A percentile compares a stretch with the other conserved stretches of the same genome.
These are phyloP conservation scores for Diaporthe citrichinensis DNA, from an alignment of 2,329 filamentous ascomycete genomes.

Conservation along the genomic window DNA sequence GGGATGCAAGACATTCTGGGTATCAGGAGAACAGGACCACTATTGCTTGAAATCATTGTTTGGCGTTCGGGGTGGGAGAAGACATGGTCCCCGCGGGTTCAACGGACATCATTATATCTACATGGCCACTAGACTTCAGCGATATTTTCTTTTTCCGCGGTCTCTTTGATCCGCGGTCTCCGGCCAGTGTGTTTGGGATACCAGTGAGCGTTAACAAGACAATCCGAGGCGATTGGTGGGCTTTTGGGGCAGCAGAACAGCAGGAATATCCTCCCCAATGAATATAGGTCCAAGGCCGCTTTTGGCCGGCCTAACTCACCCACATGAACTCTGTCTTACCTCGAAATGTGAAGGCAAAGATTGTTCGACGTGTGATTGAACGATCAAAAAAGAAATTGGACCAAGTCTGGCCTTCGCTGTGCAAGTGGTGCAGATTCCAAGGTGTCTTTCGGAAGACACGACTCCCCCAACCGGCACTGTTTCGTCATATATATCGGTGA, in stretches of 20 bases:
- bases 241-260: constrained; percentile 8
- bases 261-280: not conserved
- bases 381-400: not conserved
- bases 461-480: not conserved
- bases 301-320: not conserved
- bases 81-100: not conserved
- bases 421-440: not conserved
- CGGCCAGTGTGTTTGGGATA: constrained; percentile 33
- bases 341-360: not conserved
- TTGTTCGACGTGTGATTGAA: not conserved
- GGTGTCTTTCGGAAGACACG: not conserved
- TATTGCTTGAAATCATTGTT: constrained; percentile 18
- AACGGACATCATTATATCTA: constrained; percentile 12
- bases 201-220: constrained; percentile 27
- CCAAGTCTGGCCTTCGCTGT: not conserved
- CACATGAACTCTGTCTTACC: not conserved
- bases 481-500: not conserved
- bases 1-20: not conserved
- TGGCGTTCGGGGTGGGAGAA: constrained; percentile 27
- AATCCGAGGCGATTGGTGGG: too few species aligned
- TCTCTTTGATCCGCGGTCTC: not conserved
- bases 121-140: constrained; percentile 26
- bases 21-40: not conserved
- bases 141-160: constrained; percentile 5
- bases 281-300: not conserved